Conservation (phyloP, 2,329 filamentous ascomycete genomes). For the Fusarium brachygibbosum region DNA sequence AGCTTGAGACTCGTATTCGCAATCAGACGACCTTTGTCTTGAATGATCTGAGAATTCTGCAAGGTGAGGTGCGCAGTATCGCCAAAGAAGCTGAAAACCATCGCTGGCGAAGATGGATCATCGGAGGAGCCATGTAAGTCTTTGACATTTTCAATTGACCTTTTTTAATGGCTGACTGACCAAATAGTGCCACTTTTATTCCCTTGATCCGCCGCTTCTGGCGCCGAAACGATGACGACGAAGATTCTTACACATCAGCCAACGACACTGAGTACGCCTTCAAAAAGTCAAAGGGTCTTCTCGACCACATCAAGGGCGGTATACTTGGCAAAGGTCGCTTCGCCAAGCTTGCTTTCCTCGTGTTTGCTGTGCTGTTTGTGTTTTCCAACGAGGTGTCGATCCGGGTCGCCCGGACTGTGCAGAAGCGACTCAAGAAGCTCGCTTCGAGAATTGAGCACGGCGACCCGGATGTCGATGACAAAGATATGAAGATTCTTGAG, state of each 20-base stretch:
- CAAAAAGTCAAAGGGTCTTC: slow-evolving; percentile 62
- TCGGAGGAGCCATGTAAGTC: slow-evolving; percentile 66
- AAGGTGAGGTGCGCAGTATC: slow-evolving; percentile 60
- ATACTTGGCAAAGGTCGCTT: slow-evolving; percentile 61
- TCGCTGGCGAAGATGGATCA: slow-evolving; percentile 66
- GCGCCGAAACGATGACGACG: slow-evolving; percentile 58
- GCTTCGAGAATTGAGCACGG: slow-evolving; percentile 62
- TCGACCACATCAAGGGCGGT: slow-evolving; percentile 63
- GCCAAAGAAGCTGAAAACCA: slow-evolving; percentile 61
- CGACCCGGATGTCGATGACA: slow-evolving; percentile 60
- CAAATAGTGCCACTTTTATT: slow-evolving; percentile 63
- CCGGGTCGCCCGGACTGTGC: slow-evolving; percentile 66
- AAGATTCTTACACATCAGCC: slow-evolving; percentile 54
- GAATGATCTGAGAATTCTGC: slow-evolving; percentile 60
- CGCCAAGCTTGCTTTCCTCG: slow-evolving; percentile 66
- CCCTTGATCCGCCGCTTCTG: slow-evolving; percentile 67
- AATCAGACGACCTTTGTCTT: slow-evolving; percentile 59
- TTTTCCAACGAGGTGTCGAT: slow-evolving; percentile 71
- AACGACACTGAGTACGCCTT: slow-evolving; percentile 72
- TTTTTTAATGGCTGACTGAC: slow-evolving; percentile 15
- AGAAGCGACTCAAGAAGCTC: slow-evolving; percentile 64
- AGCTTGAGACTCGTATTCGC: slow-evolving; percentile 60
- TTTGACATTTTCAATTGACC: slow-evolving; percentile 7
- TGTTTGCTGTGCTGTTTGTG: slow-evolving; percentile 69
- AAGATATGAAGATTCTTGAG: slow-evolving; percentile 63